Base-by-base conservation (phyloP, 768 basidiomycete genomes). In the Suillus variegatus region DNA sequence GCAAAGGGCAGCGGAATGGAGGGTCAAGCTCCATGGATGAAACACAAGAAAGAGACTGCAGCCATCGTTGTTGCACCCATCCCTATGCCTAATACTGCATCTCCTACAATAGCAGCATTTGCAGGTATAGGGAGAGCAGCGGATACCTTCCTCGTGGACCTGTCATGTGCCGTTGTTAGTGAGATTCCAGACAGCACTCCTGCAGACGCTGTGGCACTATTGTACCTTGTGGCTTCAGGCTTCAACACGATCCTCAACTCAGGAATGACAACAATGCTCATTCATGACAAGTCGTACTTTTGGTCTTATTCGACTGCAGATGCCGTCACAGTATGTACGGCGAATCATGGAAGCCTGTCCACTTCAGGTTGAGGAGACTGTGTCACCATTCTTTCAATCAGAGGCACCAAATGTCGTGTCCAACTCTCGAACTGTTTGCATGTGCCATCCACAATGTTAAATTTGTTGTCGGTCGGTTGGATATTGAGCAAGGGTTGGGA, bases 251-350 rank as follows among this genome's bases (percentile, higher is more conserved):
- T 71, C 18, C 55, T 73, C 0, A 74, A 76, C 38, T 74, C 71
- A 16, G 75, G 74, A 0, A 70, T 67, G n/a, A 71, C 65, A 0
- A 61, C 68, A 10, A 72, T 74, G 28, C 65, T 75, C 13, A 61
- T 76, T 36, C 12, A 36, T 1, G 69, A 74, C 38, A 40, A 58
- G 1, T 13, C 38, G 0, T n/a, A 60, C 6, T 76, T 77, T 46
- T 69, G 65, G 44, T 36, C 66, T 0, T 76, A 71, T 28, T 32
- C 70, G 35, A 13, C 38, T 0, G 40, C 61, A 0, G 62, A 40
- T 6, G 62, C 66, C 0, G 38, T 64, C 0, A 40, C 58, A 40
- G 65, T 75, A 25, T 52, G 57, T 0, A 75, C 73, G 0, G 72
- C 72, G 0, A 74, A 75, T 36, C 68, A 67, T 60, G 71, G 71